These are phyloP conservation scores for Candida hispaniensis DNA, from an alignment of 805 yeast genomes.

Conservation along the genomic window DNA sequence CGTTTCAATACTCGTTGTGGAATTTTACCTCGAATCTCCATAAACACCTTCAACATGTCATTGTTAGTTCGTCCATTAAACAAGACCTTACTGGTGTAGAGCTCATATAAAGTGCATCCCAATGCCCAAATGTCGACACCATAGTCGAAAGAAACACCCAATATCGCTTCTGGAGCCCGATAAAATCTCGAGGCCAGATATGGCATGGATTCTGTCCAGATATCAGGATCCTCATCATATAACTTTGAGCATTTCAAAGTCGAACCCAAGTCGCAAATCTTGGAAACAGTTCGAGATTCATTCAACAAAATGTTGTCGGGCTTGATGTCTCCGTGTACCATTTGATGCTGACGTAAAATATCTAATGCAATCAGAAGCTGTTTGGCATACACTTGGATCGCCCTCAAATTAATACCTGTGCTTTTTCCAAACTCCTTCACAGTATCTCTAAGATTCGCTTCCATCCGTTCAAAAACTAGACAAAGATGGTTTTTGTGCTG, in stretches of 20 bases:
- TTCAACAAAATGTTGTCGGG: constrained; percentile 81
- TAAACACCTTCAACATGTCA: constrained; percentile 36
- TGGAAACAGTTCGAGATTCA: constrained; percentile 49
- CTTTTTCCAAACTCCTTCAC: constrained; percentile 74
- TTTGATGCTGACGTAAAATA: constrained; percentile 54
- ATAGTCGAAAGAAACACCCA: constrained; percentile 49
- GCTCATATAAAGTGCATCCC: constrained; percentile 86
- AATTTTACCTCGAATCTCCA: constrained; percentile 27
- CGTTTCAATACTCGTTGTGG: constrained; percentile 25
- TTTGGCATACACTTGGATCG: constrained; percentile 55
- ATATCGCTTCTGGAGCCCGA: constrained; percentile 65
- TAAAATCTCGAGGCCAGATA: constrained; percentile 50
- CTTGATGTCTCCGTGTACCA: constrained; percentile 84
- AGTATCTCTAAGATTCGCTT: constrained; percentile 65
- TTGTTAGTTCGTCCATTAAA: constrained; percentile 88
- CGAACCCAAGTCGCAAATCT: constrained; percentile 84
- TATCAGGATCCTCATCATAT: no score
- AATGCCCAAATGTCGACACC: constrained; percentile 92
- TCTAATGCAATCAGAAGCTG: constrained; percentile 65
- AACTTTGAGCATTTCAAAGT: constrained; percentile 38
- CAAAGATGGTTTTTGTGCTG: constrained; percentile 79
- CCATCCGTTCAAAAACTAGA: constrained; percentile 70
- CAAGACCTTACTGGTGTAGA: constrained; percentile 82
- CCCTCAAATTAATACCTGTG: constrained; percentile 62
- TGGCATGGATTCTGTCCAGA: constrained; percentile 24